A percentile compares a stretch with the other conserved stretches of the same genome.
These are phyloP conservation scores for Aspergillus panamensis DNA, from an alignment of 495 filamentous ascomycete genomes.

Conservation along the genomic window DNA sequence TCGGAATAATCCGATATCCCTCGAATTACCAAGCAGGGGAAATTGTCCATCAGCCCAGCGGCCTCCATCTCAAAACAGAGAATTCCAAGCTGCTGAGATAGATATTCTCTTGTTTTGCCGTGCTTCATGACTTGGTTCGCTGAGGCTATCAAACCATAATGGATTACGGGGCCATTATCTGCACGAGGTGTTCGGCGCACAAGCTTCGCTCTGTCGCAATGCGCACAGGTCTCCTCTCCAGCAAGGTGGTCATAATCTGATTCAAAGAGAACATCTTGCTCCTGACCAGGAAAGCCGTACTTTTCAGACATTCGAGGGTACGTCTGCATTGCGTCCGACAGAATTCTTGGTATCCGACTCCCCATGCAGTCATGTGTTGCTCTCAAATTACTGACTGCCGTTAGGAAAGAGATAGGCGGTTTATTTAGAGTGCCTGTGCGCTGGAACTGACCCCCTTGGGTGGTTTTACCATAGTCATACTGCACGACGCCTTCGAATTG, in stretches of 20 bases:
- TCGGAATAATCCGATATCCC: conserved; percentile 39
- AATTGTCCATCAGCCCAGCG: conserved; percentile 34
- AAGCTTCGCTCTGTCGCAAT: background rate
- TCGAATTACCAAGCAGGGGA: conserved; percentile 32
- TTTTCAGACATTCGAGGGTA: conserved; percentile 15
- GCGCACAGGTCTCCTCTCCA: background rate
- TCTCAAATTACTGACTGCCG: conserved; percentile 24
- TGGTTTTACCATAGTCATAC: conserved; percentile 37
- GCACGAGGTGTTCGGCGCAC: background rate
- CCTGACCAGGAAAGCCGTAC: conserved; percentile 19
- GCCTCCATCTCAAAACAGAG: conserved; percentile 49
- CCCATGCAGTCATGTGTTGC: conserved; percentile 4
- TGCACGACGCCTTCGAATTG: conserved; percentile 30
- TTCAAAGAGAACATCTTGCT: conserved; percentile 30
- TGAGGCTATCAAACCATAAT: conserved; percentile 22
- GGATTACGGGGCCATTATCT: conserved; percentile 10
- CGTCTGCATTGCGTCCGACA: conserved; percentile 16
- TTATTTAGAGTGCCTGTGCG: conserved; percentile 35
- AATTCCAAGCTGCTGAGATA: conserved; percentile 22
- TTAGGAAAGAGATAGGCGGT: conserved; percentile 30
- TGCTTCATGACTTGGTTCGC: conserved; percentile 19
- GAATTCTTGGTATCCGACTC: conserved; percentile 8
- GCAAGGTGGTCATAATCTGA: conserved; percentile 22
- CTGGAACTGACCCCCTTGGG: conserved; percentile 25
- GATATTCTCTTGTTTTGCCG: conserved; percentile 5